These are phyloP conservation scores for Camellia granthamiana DNA, from an alignment of 148 eudicot genomes.

Conservation along the genomic window DNA sequence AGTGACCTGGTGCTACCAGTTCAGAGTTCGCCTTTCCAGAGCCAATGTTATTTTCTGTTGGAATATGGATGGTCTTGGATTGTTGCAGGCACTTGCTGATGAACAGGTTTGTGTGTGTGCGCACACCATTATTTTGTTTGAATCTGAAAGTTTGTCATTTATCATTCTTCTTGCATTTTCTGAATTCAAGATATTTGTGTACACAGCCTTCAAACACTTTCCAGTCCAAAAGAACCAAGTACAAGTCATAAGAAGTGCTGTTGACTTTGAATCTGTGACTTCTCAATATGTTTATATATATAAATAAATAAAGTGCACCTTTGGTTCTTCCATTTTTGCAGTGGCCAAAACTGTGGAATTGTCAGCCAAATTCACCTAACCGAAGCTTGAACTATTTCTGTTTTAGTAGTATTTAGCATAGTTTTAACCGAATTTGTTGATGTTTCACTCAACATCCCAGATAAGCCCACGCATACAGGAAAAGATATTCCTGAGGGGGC, in stretches of 20 bases:
- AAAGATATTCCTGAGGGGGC: too few species aligned
- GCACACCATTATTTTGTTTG: too few species aligned
- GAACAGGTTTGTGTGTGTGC: slow-evolving; percentile 45
- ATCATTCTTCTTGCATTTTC: too few species aligned
- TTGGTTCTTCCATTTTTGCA: background rate
- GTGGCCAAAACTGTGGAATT: background rate
- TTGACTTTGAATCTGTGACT: background rate
- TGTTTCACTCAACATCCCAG: too few species aligned
- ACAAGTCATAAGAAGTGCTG: background rate
- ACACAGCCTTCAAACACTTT: background rate
- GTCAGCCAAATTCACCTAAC: background rate
- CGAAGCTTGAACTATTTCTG: background rate
- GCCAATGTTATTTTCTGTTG: slow-evolving; percentile 58
- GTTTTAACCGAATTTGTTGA: too few species aligned
- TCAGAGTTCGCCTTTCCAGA: slow-evolving; percentile 57
- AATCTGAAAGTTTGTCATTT: too few species aligned
- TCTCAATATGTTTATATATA: too few species aligned
- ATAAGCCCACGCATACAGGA: too few species aligned
- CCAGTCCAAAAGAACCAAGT: background rate
- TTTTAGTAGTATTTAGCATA: background rate
- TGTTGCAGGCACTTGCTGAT: slow-evolving; percentile 71
- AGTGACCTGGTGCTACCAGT: slow-evolving; percentile 51
- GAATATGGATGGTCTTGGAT: slow-evolving; percentile 67
- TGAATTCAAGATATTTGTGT: background rate
- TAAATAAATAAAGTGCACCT: too few species aligned